Evolutionary conservation across 257 asterid species (phyloP).

Genomic region (Rhazya stricta): DNA sequence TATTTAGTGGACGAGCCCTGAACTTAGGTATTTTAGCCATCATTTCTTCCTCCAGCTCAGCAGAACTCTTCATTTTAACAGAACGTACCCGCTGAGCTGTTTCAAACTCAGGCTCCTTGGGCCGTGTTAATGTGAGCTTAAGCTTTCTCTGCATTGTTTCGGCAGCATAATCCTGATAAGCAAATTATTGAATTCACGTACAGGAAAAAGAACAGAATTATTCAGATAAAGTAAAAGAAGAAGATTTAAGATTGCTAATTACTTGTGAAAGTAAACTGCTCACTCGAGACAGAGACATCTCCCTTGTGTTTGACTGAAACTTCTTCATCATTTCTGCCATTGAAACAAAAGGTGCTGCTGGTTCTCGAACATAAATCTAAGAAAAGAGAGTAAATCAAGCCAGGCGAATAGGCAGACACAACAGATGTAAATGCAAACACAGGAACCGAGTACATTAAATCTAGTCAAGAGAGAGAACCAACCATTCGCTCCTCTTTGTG

Average conservation of each 20-base stretch:
- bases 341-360: constrained; percentile 71
- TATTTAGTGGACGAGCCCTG: constrained; percentile 80
- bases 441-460: background rate
- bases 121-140: constrained; percentile 81
- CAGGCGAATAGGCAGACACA: constrained; percentile 3
- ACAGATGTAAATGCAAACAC: background rate
- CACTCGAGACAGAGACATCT: constrained; percentile 36
- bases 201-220: background rate
- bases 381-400: background rate
- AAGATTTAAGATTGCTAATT: constrained; percentile 9
- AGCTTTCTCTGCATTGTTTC: constrained; percentile 36
- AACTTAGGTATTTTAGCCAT: constrained; percentile 91
- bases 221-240: background rate
- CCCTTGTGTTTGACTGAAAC: constrained; percentile 80
- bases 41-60: constrained; percentile 88
- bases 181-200: background rate
- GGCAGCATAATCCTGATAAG: constrained; percentile 23
- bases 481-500: constrained; percentile 74
- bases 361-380: constrained; percentile 72
- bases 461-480: constrained; percentile 7
- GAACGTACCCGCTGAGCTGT: constrained; percentile 84
- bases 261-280: constrained; percentile 50
- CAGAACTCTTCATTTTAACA: constrained; percentile 64
- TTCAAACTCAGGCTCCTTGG: constrained; percentile 83
- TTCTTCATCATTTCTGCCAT: constrained; percentile 88